phyloP scores from a whole-genome alignment of 192 early-diverging fungal genomes.

The Coemansia sp. region DNA sequence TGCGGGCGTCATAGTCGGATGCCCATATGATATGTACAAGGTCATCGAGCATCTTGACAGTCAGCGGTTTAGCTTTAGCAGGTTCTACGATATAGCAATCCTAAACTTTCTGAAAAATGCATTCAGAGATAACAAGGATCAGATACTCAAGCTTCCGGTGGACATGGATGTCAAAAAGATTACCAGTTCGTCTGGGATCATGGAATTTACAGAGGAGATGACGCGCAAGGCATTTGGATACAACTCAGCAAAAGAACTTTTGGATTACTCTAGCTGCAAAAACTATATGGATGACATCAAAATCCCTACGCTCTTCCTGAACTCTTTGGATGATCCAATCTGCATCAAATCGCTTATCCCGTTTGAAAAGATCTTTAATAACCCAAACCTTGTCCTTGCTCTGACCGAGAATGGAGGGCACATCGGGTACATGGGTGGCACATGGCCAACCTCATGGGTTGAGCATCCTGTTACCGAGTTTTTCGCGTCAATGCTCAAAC shows the following conservation, averaged over 20 bases:
- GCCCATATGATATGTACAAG: slow-evolving; percentile 81
- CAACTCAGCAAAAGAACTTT: slow-evolving; percentile 79
- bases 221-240: slow-evolving; percentile 77
- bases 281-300: slow-evolving; percentile 63
- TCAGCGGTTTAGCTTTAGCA: slow-evolving; percentile 57
- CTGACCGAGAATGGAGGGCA: slow-evolving; percentile 84
- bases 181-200: slow-evolving; percentile 58
- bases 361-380: slow-evolving; percentile 66
- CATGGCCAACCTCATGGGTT: slow-evolving; percentile 50
- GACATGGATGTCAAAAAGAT: slow-evolving; percentile 57
- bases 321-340: slow-evolving; percentile 90
- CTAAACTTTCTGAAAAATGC: slow-evolving; percentile 57
- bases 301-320: slow-evolving; percentile 81
- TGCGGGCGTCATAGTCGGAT: slow-evolving; percentile 76
- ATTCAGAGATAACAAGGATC: slow-evolving; percentile 43
- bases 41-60: slow-evolving; percentile 55
- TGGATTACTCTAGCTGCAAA: slow-evolving; percentile 64
- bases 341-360: slow-evolving; percentile 67
- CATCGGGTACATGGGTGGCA: slow-evolving; percentile 66
- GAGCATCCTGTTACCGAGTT: slow-evolving; percentile 51
- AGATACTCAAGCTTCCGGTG: slow-evolving; percentile 43
- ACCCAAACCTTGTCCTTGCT: slow-evolving; percentile 79
- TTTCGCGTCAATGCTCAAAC: slow-evolving; percentile 38
- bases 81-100: slow-evolving; percentile 57
- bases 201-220: slow-evolving; percentile 81